Evolutionary conservation across 1,139 yeast genomes (phyloP).

Genomic region (Lodderomyces metapsilosis): DNA sequence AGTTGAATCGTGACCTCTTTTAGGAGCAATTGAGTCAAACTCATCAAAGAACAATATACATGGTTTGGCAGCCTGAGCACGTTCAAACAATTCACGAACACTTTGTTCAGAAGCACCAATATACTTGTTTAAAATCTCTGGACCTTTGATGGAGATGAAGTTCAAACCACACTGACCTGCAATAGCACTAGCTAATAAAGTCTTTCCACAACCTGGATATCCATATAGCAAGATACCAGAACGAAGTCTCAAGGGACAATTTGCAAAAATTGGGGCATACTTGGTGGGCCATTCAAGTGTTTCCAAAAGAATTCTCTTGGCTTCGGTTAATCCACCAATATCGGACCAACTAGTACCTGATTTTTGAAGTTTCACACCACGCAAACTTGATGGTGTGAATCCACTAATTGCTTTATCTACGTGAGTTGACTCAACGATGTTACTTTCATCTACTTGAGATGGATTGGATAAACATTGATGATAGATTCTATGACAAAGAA

Average conservation of each 20-base stretch:
- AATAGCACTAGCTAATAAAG: conserved; percentile 87
- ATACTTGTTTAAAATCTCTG: conserved; percentile 91
- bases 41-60: conserved; percentile 94
- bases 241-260: conserved; percentile 81
- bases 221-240: conserved; percentile 92
- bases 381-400: conserved; percentile 74
- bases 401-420: conserved; percentile 61
- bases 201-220: conserved; percentile 97
- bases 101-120: conserved; percentile 98
- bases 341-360: conserved; percentile 78
- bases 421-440: conserved; percentile 27
- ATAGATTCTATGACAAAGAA: conserved; percentile 69
- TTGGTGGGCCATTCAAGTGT: conserved; percentile 97
- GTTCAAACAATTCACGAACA: conserved; percentile 86
- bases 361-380: conserved; percentile 86
- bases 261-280: conserved; percentile 89
- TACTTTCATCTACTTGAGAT: not conserved
- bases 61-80: conserved; percentile 94
- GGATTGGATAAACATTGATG: conserved; percentile 54
- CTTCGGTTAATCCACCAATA: conserved; percentile 82
- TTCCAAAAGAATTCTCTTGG: conserved; percentile 74
- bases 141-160: conserved; percentile 93
- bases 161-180: conserved; percentile 94
- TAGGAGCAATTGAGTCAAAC: conserved; percentile 95
- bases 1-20: conserved; percentile 96